These are phyloP conservation scores for Thuja plicata DNA, from an alignment of 83 land plant genomes.

Conservation along the genomic window DNA sequence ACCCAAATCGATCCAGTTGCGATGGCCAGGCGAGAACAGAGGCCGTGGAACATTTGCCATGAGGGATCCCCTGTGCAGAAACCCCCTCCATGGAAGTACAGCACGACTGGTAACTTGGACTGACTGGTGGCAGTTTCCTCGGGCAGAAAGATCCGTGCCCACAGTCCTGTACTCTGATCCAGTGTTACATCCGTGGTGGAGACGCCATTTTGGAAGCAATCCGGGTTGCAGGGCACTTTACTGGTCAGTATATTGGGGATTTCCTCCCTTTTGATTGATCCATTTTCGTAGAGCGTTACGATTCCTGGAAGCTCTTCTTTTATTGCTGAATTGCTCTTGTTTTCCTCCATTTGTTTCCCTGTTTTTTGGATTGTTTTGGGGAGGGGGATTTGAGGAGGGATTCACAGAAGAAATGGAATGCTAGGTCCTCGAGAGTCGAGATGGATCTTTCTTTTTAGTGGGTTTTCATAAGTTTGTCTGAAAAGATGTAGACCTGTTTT, in stretches of 20 bases:
- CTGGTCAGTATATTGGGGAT: neutral
- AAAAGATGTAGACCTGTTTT: no score
- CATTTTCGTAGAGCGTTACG: constrained; percentile 12
- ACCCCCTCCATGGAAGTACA: constrained; percentile 24
- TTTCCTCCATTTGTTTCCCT: neutral
- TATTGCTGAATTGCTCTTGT: neutral
- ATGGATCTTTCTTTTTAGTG: no score
- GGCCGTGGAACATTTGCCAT: neutral
- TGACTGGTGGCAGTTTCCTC: neutral
- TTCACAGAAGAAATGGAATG: no score
- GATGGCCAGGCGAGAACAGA: neutral
- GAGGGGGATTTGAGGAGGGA: no score
- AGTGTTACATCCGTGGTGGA: constrained; percentile 11
- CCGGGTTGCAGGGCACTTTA: neutral
- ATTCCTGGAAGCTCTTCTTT: constrained; percentile 11
- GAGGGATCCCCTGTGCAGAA: constrained; percentile 22
- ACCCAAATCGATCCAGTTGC: constrained; percentile 12
- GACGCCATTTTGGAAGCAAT: neutral
- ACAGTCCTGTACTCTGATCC: constrained; percentile 1
- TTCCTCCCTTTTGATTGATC: neutral
- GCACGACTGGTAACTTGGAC: neutral
- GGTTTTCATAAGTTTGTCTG: no score
- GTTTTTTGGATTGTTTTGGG: no score
- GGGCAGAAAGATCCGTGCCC: constrained; percentile 23
- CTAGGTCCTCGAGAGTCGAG: no score